Evolutionary conservation across 2,329 filamentous ascomycete species (phyloP), one percentile per base, ranked within the genome.

Genomic region (Trichoderma atroviride): DNA sequence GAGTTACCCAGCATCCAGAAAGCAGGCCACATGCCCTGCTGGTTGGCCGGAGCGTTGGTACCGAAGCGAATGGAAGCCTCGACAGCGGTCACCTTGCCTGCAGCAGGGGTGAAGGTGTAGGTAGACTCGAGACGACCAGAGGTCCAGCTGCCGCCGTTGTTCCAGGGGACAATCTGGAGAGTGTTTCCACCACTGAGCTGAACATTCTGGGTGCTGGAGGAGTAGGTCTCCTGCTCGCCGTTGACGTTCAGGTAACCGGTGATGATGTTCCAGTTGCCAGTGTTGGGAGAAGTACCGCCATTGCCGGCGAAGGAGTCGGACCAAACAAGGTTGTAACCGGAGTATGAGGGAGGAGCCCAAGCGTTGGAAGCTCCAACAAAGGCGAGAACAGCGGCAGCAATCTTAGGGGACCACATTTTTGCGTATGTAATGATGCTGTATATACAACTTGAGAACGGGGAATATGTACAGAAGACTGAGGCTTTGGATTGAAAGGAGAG

Each of bases 1-100:
- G 81, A 75, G 61, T 87, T 81, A 52, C 86, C 86, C 19, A 88
- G 79, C 70, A 87, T 79, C 86, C 86, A 88, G 73, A 88, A 88
- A 0, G 86, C 86, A 0, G 86, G 86, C 86, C 86, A 88, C 61
- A 88, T 79, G 5, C 87, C 87, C 72, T 86, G 80, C 76, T 87
- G 85, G 55, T 76, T 75, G 2, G 79, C 79, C 53, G 74, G 73
- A 1, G 75, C 53, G 75, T 82, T 82, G 70, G 73, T 73, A 14
- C 84, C 87, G 58, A 87, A 79, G 43, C 84, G 82, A 57, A 88
- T 77, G 29, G 76, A 75, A 5, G 82, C 81, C 70, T 87, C 82
- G 33, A 84, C 77, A 52, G 81, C 77, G 27, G 84, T 87, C 35
- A 83, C 73, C 70, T 81, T 81, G 71, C 85, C 84, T 1, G 79